Evolutionary conservation across 2,329 filamentous ascomycete species (phyloP), one percentile per base, ranked within the genome.

Genomic region (Cryphonectria japonica): DNA sequence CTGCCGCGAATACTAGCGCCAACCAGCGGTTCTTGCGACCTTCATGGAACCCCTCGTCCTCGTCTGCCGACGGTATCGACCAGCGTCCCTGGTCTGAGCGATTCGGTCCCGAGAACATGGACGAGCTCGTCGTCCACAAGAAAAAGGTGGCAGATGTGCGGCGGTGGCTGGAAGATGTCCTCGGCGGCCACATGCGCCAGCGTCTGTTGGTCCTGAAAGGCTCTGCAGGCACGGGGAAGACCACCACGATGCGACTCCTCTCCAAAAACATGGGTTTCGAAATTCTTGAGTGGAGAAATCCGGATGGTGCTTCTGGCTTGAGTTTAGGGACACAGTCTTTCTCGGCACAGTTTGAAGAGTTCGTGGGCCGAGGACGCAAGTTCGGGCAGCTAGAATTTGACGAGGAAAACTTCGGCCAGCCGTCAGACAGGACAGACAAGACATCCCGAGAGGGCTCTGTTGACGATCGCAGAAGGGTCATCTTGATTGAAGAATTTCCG

Each of bases 111-210:
- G 77, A 80, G 2, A 92, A 88, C 75, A 80, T 98, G 16, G 90
- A 94, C 22, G 95, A 98, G 81, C 84, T 99, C 62, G 95, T 92
- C 0, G 95, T 99, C 26, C 95, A 99, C 80, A 98, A 97, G 83
- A 96, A 89, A 76, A 99, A 99, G 80, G 93, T 98, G 7, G 83
- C 89, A 2, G 95, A 98, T 81, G 95, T 98, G 62, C 88, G 90
- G 71, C 86, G 83, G 71, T 98, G 96, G 95, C 83, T 99, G 46
- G 89, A 92, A 60, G 88, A 91, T 77, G 93, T 94, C 26, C 87
- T 94, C 73, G 80, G 81, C 37, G 92, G 93, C 22, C 84, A 84
- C 52, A 81, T 88, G 79, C 85, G 88, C 72, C 90, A 97, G 83
- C 88, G 92, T 72, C 78, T 98, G 70, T 86, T 98, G 70, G 85